Conservation (phyloP, 208 protist species). For the Trypanosoma caninum region DNA sequence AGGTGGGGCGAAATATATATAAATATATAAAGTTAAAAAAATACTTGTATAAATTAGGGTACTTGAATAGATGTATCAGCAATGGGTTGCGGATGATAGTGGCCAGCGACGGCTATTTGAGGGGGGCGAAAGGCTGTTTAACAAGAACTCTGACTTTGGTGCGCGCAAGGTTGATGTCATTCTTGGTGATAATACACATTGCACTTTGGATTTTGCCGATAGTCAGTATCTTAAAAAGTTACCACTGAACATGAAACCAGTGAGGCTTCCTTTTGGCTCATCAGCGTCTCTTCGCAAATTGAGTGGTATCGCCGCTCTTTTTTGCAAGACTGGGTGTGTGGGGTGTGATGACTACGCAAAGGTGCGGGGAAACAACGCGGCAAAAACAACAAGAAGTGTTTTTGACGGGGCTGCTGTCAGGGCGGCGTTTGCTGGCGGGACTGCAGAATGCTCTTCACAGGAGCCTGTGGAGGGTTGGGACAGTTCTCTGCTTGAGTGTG, state of each 20-base stretch:
- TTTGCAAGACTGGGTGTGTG: not conserved
- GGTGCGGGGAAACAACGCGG: not conserved
- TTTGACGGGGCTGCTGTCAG: not conserved
- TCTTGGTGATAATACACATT: slow-evolving; percentile 23
- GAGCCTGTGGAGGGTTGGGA: not conserved
- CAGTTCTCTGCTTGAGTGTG: not conserved
- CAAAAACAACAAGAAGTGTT: not conserved
- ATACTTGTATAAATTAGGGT: too few relatives aligned
- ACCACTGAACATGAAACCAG: not conserved
- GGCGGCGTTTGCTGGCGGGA: not conserved
- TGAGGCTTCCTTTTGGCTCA: slow-evolving; percentile 21
- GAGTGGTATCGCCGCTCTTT: slow-evolving; percentile 8
- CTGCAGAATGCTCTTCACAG: slow-evolving; percentile 2
- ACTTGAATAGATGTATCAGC: too few relatives aligned
- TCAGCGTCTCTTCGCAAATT: slow-evolving; percentile 12
- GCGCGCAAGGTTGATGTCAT: slow-evolving; percentile 23
- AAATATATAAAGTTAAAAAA: too few relatives aligned
- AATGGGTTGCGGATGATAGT: too few relatives aligned
- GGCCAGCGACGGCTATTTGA: not conserved
- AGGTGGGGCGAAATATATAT: too few relatives aligned
- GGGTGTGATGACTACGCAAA: not conserved
- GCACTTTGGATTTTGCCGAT: slow-evolving; percentile 18
- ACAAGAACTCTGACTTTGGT: slow-evolving; percentile 18
- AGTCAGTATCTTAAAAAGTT: slow-evolving; percentile 20
- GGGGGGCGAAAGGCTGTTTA: not conserved